Percentiles rank a stretch among this genome's conserved stretches.
These are phyloP conservation scores for Pseudogymnoascus sp. DNA, from an alignment of 2,329 filamentous ascomycete species.

Conservation along the genomic window DNA sequence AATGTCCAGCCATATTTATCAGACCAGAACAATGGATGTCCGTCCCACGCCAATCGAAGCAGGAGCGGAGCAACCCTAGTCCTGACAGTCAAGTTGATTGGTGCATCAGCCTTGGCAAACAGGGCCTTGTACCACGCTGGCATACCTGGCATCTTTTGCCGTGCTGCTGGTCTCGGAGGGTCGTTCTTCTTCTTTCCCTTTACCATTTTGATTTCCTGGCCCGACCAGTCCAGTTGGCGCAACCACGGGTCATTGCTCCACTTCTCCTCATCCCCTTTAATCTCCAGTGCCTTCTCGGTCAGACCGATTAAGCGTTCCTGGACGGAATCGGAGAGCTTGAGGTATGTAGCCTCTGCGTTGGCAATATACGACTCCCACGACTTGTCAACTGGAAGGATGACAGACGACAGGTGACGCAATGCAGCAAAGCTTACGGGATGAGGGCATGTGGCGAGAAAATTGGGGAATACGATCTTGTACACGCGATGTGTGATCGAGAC, in stretches of 20 bases:
- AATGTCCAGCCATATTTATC: constrained; percentile 92
- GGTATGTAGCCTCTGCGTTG: constrained; percentile 79
- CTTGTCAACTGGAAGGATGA: constrained; percentile 82
- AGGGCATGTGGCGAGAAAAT: constrained; percentile 81
- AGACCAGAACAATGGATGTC: constrained; percentile 85
- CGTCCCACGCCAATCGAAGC: constrained; percentile 79
- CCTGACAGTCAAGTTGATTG: constrained; percentile 73
- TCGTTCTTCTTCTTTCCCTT: constrained; percentile 87
- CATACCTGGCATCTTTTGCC: constrained; percentile 92
- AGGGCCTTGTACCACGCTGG: constrained; percentile 94
- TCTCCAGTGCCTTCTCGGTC: constrained; percentile 66
- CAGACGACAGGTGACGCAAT: constrained; percentile 82
- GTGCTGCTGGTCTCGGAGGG: constrained; percentile 63
- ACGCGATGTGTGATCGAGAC: constrained; percentile 87
- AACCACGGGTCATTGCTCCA: constrained; percentile 85
- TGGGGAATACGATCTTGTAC: constrained; percentile 88
- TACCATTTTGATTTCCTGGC: constrained; percentile 82
- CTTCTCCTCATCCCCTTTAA: constrained; percentile 59
- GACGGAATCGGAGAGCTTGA: constrained; percentile 67
- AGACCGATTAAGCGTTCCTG: constrained; percentile 65
- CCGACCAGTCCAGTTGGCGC: constrained; percentile 88
- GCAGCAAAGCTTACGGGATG: constrained; percentile 97
- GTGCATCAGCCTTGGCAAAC: constrained; percentile 58
- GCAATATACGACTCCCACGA: constrained; percentile 80
- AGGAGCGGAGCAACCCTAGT: constrained; percentile 82